A percentile compares a stretch with the other conserved stretches of the same genome.
phyloP scores from a whole-genome alignment of 495 filamentous ascomycete species.

The Aspergillus mulundensis region DNA sequence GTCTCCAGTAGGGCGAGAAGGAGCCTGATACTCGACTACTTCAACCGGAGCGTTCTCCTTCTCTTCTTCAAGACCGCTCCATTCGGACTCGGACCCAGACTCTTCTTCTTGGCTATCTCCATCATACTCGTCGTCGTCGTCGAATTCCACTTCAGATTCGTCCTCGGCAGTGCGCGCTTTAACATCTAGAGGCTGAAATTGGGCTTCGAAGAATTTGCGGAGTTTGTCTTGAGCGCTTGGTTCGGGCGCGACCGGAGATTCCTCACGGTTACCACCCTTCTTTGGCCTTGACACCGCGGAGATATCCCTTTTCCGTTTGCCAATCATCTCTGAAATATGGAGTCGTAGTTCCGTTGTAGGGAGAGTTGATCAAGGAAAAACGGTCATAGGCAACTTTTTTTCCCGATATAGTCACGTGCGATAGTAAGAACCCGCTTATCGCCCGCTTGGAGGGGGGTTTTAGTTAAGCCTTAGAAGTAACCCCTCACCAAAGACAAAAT shows the following conservation, averaged over 20 bases:
- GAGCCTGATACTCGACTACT: slow-evolving; percentile 61
- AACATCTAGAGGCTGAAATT: slow-evolving; percentile 68
- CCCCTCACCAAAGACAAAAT: slow-evolving; percentile 23
- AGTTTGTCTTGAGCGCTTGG: slow-evolving; percentile 53
- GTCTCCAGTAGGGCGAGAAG: slow-evolving; percentile 30
- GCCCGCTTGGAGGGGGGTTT: too few relatives aligned
- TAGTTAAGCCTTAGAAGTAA: neutral
- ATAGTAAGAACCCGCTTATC: slow-evolving; percentile 29
- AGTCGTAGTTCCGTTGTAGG: neutral
- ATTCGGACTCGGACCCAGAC: slow-evolving; percentile 47
- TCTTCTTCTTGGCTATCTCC: slow-evolving; percentile 28
- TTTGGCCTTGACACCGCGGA: slow-evolving; percentile 29
- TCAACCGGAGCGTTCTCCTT: slow-evolving; percentile 41
- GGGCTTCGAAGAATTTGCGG: slow-evolving; percentile 78
- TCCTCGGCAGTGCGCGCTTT: slow-evolving; percentile 6
- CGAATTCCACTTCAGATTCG: slow-evolving; percentile 14
- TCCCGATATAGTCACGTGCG: slow-evolving; percentile 33
- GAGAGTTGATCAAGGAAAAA: neutral
- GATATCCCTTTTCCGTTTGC: slow-evolving; percentile 39
- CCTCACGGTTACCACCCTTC: slow-evolving; percentile 15
- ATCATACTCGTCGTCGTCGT: slow-evolving; percentile 18
- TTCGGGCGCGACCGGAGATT: slow-evolving; percentile 15
- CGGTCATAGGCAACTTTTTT: slow-evolving; percentile 1
- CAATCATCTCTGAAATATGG: slow-evolving; percentile 22
- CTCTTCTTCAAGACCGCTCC: slow-evolving; percentile 59